Base-by-base conservation (phyloP, 192 early-diverging fungal species). In the Funneliformis mosseae region DNA sequence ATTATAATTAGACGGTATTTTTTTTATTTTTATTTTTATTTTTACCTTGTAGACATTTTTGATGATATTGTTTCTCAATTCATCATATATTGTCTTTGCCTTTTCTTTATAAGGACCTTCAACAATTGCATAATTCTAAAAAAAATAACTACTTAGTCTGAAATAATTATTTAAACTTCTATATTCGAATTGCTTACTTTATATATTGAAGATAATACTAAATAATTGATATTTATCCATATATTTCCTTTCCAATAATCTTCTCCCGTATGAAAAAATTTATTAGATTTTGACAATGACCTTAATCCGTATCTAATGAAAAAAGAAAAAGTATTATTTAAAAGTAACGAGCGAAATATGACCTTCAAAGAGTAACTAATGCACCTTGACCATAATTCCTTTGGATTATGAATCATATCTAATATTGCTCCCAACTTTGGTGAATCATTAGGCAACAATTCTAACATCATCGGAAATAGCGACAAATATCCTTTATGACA, bases 241-340 rank as follows among this genome's bases (percentile, higher is more conserved):
- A 97, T 90, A 1, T 95, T 94, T 3, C 96, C 97, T 73, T 93
- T 89, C 97, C 96, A 98, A 84, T 98, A 98, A 83, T 96, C 94
- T 84, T 98, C 97, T 76, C 91, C 95, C 5, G 91, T 92, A 4
- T 91, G 92, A 80, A 90, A 96, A 61, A 85, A 92, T 38, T 82
- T 78, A 81, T 93, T 90, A 25, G 82, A 82, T 28, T 82, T 87
- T 0, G 93, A 93, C 59, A 95, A 72, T 46, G 93, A 94, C 23
- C 92, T 89, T 27, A 94, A 77, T 41, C 94, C 94, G 42, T 79
- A 79, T 41, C 67, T 69, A 61, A 38, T 48, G 9, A 71, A 12
- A 74, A 8, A 48, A 10, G 10, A 50, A 48, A 43, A 45, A 43
- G 11, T n/a, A n/a, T n/a, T n/a, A n/a, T n/a, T n/a, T n/a, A n/a